Evolutionary conservation across 257 asterid genomes (phyloP).

Genomic region (Scutellaria galericulata): DNA sequence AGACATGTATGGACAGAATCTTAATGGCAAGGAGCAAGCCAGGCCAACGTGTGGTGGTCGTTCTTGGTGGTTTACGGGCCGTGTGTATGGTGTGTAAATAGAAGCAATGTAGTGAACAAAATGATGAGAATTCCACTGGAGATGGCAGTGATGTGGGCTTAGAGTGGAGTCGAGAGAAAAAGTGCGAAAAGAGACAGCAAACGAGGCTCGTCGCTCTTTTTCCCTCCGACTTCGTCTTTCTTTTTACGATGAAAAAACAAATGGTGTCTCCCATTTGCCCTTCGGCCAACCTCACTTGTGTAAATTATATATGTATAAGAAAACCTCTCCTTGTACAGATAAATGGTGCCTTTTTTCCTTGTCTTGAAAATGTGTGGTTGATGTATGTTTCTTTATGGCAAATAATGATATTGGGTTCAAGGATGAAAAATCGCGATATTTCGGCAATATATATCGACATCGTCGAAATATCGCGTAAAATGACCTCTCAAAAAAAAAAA

Average conservation of each 20-base stretch:
- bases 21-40: not conserved
- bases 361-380: too few species aligned
- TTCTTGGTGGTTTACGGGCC: not conserved
- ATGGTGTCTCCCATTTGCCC: slow-evolving; percentile 50
- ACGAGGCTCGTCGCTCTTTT: slow-evolving; percentile 34
- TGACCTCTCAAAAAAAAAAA: too few species aligned
- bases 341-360: too few species aligned
- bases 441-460: too few species aligned
- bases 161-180: slow-evolving; percentile 46
- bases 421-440: too few species aligned
- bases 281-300: slow-evolving; percentile 24
- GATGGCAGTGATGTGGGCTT: slow-evolving; percentile 34
- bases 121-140: not conserved
- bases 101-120: not conserved
- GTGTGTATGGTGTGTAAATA: not conserved
- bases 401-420: too few species aligned
- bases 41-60: not conserved
- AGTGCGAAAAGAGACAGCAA: slow-evolving; percentile 18
- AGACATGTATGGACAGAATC: slow-evolving; percentile 26
- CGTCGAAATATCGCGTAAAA: too few species aligned
- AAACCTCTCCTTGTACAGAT: too few species aligned
- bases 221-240: not conserved
- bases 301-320: not conserved
- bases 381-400: too few species aligned
- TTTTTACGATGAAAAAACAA: slow-evolving; percentile 16